Percentiles rank a stretch among this genome's conserved stretches.
Evolutionary conservation across 2,329 filamentous ascomycete species (phyloP).

Genomic region (Nannizzia gypsea): DNA sequence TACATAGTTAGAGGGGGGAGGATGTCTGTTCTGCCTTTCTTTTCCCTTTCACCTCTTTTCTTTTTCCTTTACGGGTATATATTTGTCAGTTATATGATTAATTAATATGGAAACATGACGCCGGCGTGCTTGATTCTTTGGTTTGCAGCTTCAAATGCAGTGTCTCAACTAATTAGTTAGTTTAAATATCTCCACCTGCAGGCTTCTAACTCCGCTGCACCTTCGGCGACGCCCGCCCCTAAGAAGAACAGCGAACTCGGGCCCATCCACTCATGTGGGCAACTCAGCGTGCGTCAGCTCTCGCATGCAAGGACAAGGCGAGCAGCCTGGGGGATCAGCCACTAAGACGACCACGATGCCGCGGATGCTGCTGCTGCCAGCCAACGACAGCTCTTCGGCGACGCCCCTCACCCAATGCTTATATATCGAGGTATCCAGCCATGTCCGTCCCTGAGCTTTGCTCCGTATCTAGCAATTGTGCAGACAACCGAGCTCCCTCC

Average conservation of each 20-base stretch:
- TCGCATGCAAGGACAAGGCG: neutral
- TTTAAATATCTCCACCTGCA: no score
- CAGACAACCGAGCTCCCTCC: neutral
- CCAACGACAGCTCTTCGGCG: neutral
- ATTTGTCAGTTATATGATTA: no score
- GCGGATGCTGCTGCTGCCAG: neutral
- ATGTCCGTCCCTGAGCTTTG: no score
- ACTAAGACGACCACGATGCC: neutral
- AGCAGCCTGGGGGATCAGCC: neutral
- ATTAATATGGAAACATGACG: neutral
- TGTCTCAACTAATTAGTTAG: no score
- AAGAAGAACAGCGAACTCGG: neutral
- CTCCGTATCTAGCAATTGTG: neutral
- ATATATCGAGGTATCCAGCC: neutral
- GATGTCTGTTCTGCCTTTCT: neutral
- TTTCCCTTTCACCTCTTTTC: no score
- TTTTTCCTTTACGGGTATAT: no score
- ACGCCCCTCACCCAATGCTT: neutral
- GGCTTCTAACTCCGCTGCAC: neutral
- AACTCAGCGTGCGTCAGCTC: no score
- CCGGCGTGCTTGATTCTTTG: neutral
- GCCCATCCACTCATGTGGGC: neutral
- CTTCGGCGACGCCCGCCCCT: neutral
- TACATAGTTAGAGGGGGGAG: neutral
- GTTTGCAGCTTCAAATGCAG: neutral